Evolutionary conservation across 2,329 filamentous ascomycete species (phyloP).

Genomic region (Chlorencoelia australis): DNA sequence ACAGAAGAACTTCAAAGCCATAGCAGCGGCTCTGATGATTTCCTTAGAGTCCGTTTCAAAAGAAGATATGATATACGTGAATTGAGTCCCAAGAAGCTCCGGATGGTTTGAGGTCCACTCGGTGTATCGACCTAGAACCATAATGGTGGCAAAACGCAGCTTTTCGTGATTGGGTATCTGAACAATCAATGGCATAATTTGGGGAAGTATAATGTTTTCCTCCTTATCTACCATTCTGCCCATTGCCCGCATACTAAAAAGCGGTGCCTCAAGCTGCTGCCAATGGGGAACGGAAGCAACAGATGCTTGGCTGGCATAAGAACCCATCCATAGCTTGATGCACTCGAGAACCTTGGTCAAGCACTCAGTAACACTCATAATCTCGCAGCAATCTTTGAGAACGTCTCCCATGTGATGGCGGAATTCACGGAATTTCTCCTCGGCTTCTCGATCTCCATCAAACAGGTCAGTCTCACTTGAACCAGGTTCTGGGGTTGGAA

Average conservation of each 20-base stretch:
- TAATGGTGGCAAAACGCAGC: conserved; percentile 95
- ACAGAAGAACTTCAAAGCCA: conserved; percentile 96
- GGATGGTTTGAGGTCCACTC: conserved; percentile 96
- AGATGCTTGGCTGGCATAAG: conserved; percentile 66
- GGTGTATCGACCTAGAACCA: conserved; percentile 93
- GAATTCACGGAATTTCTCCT: conserved; percentile 96
- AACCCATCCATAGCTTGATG: conserved; percentile 81
- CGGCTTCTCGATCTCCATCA: conserved; percentile 87
- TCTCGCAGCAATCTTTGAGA: conserved; percentile 91
- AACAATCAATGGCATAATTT: conserved; percentile 86
- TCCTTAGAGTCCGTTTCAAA: conserved; percentile 85
- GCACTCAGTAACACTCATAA: conserved; percentile 88
- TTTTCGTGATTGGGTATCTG: conserved; percentile 95
- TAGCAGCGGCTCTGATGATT: conserved; percentile 80
- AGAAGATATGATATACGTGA: conserved; percentile 90
- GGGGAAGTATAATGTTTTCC: conserved; percentile 76
- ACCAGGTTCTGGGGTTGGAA: conserved; percentile 55
- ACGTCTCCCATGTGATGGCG: conserved; percentile 96
- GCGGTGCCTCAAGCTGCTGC: conserved; percentile 89
- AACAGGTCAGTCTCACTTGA: conserved; percentile 76
- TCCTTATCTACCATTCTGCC: conserved; percentile 90
- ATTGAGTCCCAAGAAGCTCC: conserved; percentile 82
- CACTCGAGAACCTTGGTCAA: conserved; percentile 77
- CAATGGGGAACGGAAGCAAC: conserved; percentile 76
- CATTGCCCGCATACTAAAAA: conserved; percentile 93